These are phyloP conservation scores for Daldinia childiae DNA, from an alignment of 495 filamentous ascomycete species.

Conservation along the genomic window DNA sequence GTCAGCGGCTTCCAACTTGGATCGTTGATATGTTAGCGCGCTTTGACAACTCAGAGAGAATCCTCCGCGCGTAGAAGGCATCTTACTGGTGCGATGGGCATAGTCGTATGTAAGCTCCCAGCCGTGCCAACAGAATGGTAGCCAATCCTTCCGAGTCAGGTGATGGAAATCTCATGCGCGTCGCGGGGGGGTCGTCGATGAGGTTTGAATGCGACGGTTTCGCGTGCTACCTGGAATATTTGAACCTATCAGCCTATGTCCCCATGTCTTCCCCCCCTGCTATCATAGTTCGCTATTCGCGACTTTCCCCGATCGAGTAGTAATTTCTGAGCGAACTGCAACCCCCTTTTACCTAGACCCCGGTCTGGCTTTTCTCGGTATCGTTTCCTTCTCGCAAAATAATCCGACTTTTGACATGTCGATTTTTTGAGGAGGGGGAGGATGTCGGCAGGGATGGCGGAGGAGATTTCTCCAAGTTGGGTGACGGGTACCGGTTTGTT, in stretches of 20 bases:
- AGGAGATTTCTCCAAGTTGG: background rate
- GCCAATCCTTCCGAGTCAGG: slow-evolving; percentile 28
- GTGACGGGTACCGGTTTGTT: slow-evolving; percentile 1
- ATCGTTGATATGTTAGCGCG: background rate
- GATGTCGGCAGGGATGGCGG: background rate
- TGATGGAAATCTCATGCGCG: slow-evolving; percentile 38
- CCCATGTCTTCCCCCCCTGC: slow-evolving; percentile 22
- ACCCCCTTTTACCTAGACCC: background rate
- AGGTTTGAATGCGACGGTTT: slow-evolving; percentile 16
- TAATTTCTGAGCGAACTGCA: slow-evolving; percentile 11
- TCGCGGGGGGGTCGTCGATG: background rate
- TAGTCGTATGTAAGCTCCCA: background rate
- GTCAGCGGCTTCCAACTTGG: background rate
- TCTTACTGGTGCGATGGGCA: background rate
- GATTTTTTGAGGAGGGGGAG: background rate
- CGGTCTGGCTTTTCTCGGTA: slow-evolving; percentile 5
- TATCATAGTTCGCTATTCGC: slow-evolving; percentile 9
- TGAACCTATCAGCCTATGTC: background rate
- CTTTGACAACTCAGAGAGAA: background rate
- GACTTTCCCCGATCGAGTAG: slow-evolving; percentile 40
- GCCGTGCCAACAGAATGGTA: slow-evolving; percentile 11
- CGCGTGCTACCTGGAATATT: background rate
- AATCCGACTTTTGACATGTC: slow-evolving; percentile 1
- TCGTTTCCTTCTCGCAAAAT: background rate
- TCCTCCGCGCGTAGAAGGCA: background rate